Evolutionary conservation across 176 grass and related monocot species (phyloP), one percentile per base, ranked within the genome.

Genomic region (Leersia perrieri): DNA sequence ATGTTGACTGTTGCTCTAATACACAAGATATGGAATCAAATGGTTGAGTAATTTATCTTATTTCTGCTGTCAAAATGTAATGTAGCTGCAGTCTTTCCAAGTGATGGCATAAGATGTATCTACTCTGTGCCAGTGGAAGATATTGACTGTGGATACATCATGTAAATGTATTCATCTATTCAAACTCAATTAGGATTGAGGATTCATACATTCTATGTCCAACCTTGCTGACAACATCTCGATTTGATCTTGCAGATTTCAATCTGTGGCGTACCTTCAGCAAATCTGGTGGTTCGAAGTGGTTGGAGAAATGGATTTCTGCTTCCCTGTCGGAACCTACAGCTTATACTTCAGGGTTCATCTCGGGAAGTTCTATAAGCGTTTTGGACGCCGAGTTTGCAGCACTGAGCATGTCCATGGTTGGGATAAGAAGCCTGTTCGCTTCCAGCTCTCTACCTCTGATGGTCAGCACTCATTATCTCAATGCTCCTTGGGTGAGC

Each of bases 211-310:
- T 1, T 55, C 5, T 72, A 22, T 57, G 74, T 41, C 5, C n/a
- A 33, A 64, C 51, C 68, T 90, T 47, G 83, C 45, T 11, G 22
- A 26, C 3, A 3, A 0, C 11, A 80, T 9, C 4, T 11, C 22
- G 18, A 31, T 75, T 63, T 73, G 69, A 18, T 70, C 41, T 31
- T 32, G 75, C 91, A 97, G 94, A 72, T 97, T 97, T 58, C 82
- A 84, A 7, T 94, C 87, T 16, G 82, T 97, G 45, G 91, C 94
- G 4, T 97, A 97, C 73, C 94, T 97, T 68, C 89, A 94, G 66
- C 94, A 97, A 81, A 97, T 90, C 72, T 97, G 94, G 94, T 97
- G 94, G 94, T 92, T 97, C 64, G 94, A 97, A 80, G 89, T 94
- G 42, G 94, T 88, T 72, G 94, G 94, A 22, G 91, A 97, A 80